phyloP scores from a whole-genome alignment of 495 filamentous ascomycete genomes.

The Recurvomyces mirabilis region DNA sequence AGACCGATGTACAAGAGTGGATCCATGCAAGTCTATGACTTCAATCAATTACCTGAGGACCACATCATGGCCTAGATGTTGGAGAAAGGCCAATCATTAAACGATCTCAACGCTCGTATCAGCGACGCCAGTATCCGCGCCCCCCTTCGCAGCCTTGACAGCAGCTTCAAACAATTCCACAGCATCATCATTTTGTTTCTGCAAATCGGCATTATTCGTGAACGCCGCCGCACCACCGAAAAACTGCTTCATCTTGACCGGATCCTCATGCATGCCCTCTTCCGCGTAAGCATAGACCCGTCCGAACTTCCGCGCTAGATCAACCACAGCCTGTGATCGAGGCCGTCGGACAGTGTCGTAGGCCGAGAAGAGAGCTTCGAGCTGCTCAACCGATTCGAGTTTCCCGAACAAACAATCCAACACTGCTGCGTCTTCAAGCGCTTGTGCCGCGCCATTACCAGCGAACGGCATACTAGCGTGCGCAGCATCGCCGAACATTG shows the following conservation, averaged over 20 bases:
- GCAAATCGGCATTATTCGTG: slow-evolving; percentile 16
- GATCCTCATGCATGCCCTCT: slow-evolving; percentile 11
- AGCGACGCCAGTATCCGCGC: too few relatives aligned
- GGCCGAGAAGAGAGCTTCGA: slow-evolving; percentile 8
- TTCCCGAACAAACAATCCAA: slow-evolving; percentile 10
- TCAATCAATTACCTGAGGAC: too few relatives aligned
- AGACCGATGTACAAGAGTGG: too few relatives aligned
- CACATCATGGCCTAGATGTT: too few relatives aligned
- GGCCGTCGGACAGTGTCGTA: slow-evolving; percentile 10
- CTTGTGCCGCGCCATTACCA: slow-evolving; percentile 19
- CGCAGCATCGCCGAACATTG: slow-evolving; percentile 20
- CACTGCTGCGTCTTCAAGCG: slow-evolving; percentile 19
- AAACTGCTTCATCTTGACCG: slow-evolving; percentile 14
- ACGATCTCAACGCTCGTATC: background rate
- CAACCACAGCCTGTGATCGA: slow-evolving; percentile 11
- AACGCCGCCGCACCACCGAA: slow-evolving; percentile 10
- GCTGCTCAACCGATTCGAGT: slow-evolving; percentile 1
- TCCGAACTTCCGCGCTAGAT: slow-evolving; percentile 13
- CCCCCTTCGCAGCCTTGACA: too few relatives aligned
- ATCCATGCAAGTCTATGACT: too few relatives aligned
- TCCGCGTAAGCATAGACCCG: slow-evolving; percentile 14
- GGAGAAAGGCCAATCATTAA: background rate
- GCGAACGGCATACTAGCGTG: slow-evolving; percentile 17
- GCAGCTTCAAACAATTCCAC: slow-evolving; percentile 8
- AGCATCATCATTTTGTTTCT: slow-evolving; percentile 12